Evolutionary conservation across 1,284 basidiomycete species (phyloP), one percentile per base, ranked within the genome.

Genomic region (Cryptococcus sp.): DNA sequence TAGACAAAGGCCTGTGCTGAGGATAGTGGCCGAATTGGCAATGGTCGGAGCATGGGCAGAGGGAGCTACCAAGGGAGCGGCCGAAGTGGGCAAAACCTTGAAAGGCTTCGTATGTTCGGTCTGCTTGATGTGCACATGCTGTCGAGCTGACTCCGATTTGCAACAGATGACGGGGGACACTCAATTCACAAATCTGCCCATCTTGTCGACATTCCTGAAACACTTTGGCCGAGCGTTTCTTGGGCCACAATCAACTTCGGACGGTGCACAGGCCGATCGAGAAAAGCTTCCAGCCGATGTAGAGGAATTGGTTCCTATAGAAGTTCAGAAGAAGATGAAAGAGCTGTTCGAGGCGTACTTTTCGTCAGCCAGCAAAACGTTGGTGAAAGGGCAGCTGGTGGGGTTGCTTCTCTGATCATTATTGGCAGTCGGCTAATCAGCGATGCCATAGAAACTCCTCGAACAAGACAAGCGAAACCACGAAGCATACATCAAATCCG

Each of bases 401-500:
- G 67, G 84, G 78, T 7, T 3, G 20, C 31, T 46, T 10, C 40
- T 4, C 40, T 3, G 16, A 51, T 44, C 47, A 31, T 55, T 54
- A 8, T n/a, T 6, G 27, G 11, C 1, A 47, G n/a, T 40, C 41
- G 44, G 35, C 47, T 42, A 4, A 55, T 40, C 10, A 31, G 19
- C n/a, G 5, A 22, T 35, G 25, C 22, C 57, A 38, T 72, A 97
- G 90, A 87, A 89, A 59, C 82, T 99, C 45, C 91, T 97, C 85
- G 93, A 97, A 63, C 93, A 97, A 79, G 96, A 99, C 74, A 87
- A 88, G 65, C 85, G 89, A 52, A 99, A 99, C 68, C 94, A 97
- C 71, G 95, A 99, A 80, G 96, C 95, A 57, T 99, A 99, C 76
- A 98, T 99, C 70, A 90, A 92, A 41, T 97, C 93, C 0, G 95